These are phyloP conservation scores for Chamaecrista fasciculata DNA, from an alignment of 306 rosid species.

Conservation along the genomic window DNA sequence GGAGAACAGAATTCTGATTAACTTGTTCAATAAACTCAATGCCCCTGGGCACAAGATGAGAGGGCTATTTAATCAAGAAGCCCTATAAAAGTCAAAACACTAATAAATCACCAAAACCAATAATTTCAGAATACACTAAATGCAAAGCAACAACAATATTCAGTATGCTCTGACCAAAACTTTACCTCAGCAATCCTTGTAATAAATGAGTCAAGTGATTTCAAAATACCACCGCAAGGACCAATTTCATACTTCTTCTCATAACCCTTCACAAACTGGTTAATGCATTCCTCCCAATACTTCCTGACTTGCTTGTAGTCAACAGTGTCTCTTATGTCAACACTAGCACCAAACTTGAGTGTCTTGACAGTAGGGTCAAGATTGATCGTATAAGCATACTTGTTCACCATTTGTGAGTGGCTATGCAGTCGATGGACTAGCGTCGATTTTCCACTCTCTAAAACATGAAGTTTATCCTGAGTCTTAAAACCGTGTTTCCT, in stretches of 20 bases:
- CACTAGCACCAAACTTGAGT: constrained; percentile 71
- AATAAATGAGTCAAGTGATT: constrained; percentile 90
- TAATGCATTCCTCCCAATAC: too few relatives aligned
- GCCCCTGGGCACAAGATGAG: too few relatives aligned
- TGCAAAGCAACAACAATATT: too few relatives aligned
- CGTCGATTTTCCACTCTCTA: constrained; percentile 93
- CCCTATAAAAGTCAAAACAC: too few relatives aligned
- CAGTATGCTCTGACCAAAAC: too few relatives aligned
- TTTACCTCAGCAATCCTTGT: constrained; percentile 94
- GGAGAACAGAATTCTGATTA: too few relatives aligned
- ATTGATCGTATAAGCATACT: constrained; percentile 75
- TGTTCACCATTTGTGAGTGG: constrained; percentile 52
- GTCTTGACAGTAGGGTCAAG: constrained; percentile 94
- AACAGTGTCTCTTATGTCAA: constrained; percentile 92
- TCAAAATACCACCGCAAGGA: constrained; percentile 92
- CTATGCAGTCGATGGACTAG: constrained; percentile 72
- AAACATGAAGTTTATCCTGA: constrained; percentile 25
- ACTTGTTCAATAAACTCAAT: too few relatives aligned
- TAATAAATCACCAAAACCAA: too few relatives aligned
- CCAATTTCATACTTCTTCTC: constrained; percentile 92
- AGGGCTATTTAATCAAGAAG: too few relatives aligned
- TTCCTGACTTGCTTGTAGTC: constrained; percentile 93
- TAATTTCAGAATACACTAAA: too few relatives aligned
- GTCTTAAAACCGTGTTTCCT: neutral
- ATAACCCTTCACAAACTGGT: too few relatives aligned